Conservation (phyloP, 179 eudicot genomes). For the Actinidia arguta region DNA sequence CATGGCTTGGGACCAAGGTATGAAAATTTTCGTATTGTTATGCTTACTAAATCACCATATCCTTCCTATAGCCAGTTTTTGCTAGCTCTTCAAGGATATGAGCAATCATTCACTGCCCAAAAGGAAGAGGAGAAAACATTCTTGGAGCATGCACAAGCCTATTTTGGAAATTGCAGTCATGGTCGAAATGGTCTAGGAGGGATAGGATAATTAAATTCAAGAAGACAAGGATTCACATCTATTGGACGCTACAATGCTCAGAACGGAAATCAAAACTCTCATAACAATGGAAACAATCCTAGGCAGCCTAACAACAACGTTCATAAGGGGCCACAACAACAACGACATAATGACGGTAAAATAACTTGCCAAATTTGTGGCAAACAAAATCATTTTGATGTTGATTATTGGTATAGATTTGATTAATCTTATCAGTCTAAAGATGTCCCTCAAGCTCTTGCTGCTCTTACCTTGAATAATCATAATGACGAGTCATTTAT, state of each 20-base stretch:
- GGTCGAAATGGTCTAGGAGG: background rate
- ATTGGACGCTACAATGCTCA: background rate
- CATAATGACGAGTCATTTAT: background rate
- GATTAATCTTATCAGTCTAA: conserved; percentile 9
- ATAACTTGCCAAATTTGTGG: background rate
- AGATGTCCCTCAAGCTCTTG: conserved; percentile 12
- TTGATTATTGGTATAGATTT: conserved; percentile 10
- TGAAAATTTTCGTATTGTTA: background rate
- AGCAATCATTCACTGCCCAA: background rate
- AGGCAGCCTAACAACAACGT: background rate
- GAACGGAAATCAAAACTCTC: background rate
- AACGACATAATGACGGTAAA: background rate
- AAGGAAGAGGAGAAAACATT: background rate
- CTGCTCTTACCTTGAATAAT: background rate
- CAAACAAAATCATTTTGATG: background rate
- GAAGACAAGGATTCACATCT: background rate
- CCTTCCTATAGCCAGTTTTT: conserved; percentile 12
- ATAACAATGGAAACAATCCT: background rate
- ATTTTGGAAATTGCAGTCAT: background rate
- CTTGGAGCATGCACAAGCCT: background rate
- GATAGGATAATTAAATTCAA: background rate
- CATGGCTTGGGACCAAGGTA: background rate
- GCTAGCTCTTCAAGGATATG: conserved; percentile 3
- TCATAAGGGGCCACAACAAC: background rate
- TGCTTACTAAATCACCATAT: conserved; percentile 19